Conservation (phyloP, 192 early-diverging fungal genomes). For the Podila epigama region DNA sequence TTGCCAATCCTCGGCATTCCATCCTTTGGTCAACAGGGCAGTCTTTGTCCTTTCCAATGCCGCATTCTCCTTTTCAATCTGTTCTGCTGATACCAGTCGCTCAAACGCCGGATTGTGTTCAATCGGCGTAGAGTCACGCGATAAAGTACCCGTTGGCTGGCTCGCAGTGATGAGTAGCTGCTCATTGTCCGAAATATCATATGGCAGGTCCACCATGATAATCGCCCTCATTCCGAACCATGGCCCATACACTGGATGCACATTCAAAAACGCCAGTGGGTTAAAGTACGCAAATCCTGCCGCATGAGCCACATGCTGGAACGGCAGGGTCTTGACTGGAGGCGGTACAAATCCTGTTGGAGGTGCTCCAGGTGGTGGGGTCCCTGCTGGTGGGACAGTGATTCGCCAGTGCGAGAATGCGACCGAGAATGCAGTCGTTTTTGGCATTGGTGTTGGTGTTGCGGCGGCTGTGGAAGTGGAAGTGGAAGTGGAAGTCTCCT, state of each 20-base stretch:
- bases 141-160: constrained; percentile 27
- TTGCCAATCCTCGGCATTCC: constrained; percentile 36
- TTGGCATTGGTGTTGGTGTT: no score
- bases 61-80: constrained; percentile 17
- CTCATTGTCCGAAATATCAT: constrained; percentile 39
- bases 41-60: constrained; percentile 34
- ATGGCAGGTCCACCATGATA: constrained; percentile 38
- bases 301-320: constrained; percentile 46
- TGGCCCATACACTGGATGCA: constrained; percentile 43
- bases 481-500: constrained; percentile 16
- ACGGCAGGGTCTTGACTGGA: constrained; percentile 13
- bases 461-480: no score
- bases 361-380: constrained; percentile 26
- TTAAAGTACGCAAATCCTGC: constrained; percentile 44
- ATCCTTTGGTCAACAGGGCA: constrained; percentile 28
- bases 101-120: constrained; percentile 34
- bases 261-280: constrained; percentile 35
- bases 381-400: constrained; percentile 34
- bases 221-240: constrained; percentile 47
- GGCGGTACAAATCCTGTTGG: constrained; percentile 46
- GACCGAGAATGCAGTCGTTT: constrained; percentile 39
- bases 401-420: constrained; percentile 44
- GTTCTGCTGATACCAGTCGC: neutral
- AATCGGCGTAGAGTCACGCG: constrained; percentile 28
- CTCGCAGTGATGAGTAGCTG: constrained; percentile 20